A percentile compares a stretch with the other conserved stretches of the same genome.
Evolutionary conservation across 352 stramenopile genomes (phyloP).

Genomic region (Phytopythium oedochilum): DNA sequence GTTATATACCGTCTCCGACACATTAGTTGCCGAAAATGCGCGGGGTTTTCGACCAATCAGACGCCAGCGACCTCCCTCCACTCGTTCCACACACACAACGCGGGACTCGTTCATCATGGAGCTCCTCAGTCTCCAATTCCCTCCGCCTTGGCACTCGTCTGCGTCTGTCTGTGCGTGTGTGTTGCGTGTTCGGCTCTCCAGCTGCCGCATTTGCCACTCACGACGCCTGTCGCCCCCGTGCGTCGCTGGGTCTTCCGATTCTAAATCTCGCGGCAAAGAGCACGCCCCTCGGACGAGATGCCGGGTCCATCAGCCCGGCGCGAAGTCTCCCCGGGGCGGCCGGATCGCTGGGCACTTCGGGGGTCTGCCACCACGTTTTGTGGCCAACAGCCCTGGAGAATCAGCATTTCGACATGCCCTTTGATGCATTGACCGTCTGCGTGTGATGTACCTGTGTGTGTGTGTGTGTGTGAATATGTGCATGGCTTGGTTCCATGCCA

Average conservation of each 20-base stretch:
- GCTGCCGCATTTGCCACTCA: slow-evolving; percentile 62
- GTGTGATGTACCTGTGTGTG: too few species aligned
- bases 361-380: slow-evolving; percentile 45
- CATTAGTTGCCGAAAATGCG: neutral
- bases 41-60: neutral
- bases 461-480: slow-evolving; percentile 12
- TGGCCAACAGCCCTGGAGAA: slow-evolving; percentile 55
- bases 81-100: neutral
- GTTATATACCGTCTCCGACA: neutral
- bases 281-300: slow-evolving; percentile 59
- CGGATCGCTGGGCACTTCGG: slow-evolving; percentile 78
- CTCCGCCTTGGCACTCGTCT: neutral
- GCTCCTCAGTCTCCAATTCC: neutral
- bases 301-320: slow-evolving; percentile 78
- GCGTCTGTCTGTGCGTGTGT: neutral
- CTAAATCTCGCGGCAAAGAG: slow-evolving; percentile 43
- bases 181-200: slow-evolving; percentile 3
- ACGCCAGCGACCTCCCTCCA: neutral
- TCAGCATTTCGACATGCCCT: slow-evolving; percentile 75
- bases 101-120: neutral
- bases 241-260: slow-evolving; percentile 65
- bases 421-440: slow-evolving; percentile 1
- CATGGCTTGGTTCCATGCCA: too few species aligned
- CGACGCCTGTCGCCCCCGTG: slow-evolving; percentile 37
- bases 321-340: slow-evolving; percentile 46